Base-by-base conservation (phyloP, 2,329 filamentous ascomycete genomes). In the Alternaria ethzedia region DNA sequence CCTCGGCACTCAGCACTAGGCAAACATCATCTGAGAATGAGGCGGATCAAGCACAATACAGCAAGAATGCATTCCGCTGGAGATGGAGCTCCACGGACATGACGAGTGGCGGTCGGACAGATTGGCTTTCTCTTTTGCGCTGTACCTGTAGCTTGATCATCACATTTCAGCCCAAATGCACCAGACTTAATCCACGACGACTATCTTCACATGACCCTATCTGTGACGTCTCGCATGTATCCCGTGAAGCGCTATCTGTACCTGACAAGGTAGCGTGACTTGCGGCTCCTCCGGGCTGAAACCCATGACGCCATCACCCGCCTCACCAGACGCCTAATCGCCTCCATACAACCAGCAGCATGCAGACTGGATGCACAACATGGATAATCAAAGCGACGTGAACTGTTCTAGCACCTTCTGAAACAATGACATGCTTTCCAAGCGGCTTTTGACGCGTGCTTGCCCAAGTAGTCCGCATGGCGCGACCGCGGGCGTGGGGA, bases 231-330 rank as follows among this genome's bases (percentile, higher is more conserved):
- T 10, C 51, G 20, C 21, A 12, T 47, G 26, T 30, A 63, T 43
- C 65, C 54, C 59, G 64, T 67, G 67, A 67, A 67, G 41, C 43
- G 21, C 23, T 30, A 63, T 28, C 20, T 47, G 61, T 63, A 59
- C 64, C 65, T 76, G 74, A 74, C 61, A 51, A 44, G 43, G 13
- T 67, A 67, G 68, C 72, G 70, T 78, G 75, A 78, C 73, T 69
- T 75, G 74, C 69, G 70, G 73, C 74, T 74, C 68, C 70, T 59
- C 63, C 62, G 66, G 64, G 46, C 57, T 70, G 68, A 72, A 61
- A 72, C 60, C 72, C 64, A 79, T 78, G 75, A 78, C 75, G 75
- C 72, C 75, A 76, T 73, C 56, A 69, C 58, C 65, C 63, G 56
- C 64, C 54, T 73, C 69, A 71, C 63, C 44, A 62, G 51, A 57